Conservation (phyloP, 2,329 filamentous ascomycete genomes). For the Chaetomium globosum region DNA sequence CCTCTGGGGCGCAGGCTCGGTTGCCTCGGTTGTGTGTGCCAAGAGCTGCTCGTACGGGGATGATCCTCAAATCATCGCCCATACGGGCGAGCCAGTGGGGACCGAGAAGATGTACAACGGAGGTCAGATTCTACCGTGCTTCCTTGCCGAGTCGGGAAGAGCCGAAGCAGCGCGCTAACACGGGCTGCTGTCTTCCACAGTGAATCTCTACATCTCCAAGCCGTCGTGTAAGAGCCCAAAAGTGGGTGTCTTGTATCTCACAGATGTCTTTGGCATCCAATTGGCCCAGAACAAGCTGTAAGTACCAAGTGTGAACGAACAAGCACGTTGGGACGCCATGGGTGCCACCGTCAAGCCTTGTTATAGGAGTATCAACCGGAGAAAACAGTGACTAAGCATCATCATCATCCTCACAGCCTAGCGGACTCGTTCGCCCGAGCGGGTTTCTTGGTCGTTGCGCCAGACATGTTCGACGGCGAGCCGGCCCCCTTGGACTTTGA, state of each 20-base stretch:
- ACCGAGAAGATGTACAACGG: slow-evolving; percentile 13
- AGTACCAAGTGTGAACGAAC: background rate
- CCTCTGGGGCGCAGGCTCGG: slow-evolving; percentile 9
- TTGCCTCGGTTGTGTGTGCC: slow-evolving; percentile 8
- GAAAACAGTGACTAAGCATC: background rate
- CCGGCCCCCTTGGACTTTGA: slow-evolving; percentile 13
- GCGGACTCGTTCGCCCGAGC: slow-evolving; percentile 21
- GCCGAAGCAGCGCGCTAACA: slow-evolving; percentile 5
- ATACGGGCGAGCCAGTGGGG: slow-evolving; percentile 17
- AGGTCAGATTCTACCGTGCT: slow-evolving; percentile 13
- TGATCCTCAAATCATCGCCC: slow-evolving; percentile 15
- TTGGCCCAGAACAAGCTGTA: slow-evolving; percentile 15
- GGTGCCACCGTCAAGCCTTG: background rate
- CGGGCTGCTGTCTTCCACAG: background rate
- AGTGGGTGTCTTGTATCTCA: slow-evolving; percentile 19
- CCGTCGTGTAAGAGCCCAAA: slow-evolving; percentile 4
- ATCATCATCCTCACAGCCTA: background rate
- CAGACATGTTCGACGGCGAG: slow-evolving; percentile 16
- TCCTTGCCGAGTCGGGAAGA: background rate
- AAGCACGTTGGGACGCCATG: too few species aligned
- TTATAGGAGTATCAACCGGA: background rate
- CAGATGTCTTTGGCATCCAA: slow-evolving; percentile 21
- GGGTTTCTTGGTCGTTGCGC: slow-evolving; percentile 17
- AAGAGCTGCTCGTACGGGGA: slow-evolving; percentile 1
- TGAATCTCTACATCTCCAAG: slow-evolving; percentile 19